Evolutionary conservation across 106 monocot species (phyloP).

Genomic region (Allium sativum): DNA sequence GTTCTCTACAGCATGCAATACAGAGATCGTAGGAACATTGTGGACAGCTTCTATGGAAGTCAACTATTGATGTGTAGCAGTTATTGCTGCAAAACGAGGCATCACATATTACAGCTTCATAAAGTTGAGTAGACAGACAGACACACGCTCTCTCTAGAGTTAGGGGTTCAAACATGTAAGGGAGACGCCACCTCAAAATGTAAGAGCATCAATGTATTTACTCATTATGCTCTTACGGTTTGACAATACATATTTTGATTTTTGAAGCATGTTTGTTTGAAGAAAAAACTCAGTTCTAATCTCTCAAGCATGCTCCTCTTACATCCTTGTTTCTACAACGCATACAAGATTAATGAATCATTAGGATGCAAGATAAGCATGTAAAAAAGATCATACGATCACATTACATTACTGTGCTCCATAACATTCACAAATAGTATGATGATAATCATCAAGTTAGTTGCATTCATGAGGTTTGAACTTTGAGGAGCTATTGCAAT

Average conservation of each 20-base stretch:
- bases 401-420: too few species aligned
- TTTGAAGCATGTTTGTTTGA: not conserved
- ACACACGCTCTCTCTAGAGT: too few species aligned
- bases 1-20: constrained; percentile 47
- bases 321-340: too few species aligned
- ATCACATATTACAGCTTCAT: not conserved
- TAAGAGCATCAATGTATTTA: not conserved
- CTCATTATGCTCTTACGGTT: not conserved
- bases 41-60: constrained; percentile 62
- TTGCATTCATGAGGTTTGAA: too few species aligned
- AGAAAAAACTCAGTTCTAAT: not conserved
- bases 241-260: not conserved
- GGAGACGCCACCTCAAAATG: not conserved
- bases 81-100: constrained; percentile 27
- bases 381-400: too few species aligned
- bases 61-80: constrained; percentile 59
- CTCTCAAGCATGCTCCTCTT: too few species aligned
- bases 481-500: too few species aligned
- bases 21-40: constrained; percentile 54
- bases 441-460: too few species aligned
- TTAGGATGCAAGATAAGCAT: too few species aligned
- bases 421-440: too few species aligned
- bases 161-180: not conserved
- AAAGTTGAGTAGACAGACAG: too few species aligned
- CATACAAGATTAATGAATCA: too few species aligned